These are phyloP conservation scores for Phlebopus sp. DNA, from an alignment of 1,284 basidiomycete species.

Conservation along the genomic window DNA sequence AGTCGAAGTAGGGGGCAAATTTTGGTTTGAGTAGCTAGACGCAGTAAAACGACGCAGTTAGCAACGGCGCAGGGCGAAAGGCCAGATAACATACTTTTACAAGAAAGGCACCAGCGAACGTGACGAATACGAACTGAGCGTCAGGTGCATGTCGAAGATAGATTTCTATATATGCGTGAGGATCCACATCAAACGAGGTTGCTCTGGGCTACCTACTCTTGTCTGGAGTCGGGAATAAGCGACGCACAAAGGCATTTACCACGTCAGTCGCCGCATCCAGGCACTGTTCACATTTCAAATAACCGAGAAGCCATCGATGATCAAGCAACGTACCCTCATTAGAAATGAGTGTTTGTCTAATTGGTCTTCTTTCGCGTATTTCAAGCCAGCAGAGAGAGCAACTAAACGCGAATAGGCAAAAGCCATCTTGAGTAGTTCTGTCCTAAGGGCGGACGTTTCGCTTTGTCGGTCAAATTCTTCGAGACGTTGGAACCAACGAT, in stretches of 20 bases:
- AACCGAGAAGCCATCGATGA: not conserved
- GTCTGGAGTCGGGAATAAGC: slow-evolving; percentile 49
- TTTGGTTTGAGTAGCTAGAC: slow-evolving; percentile 67
- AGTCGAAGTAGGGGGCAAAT: slow-evolving; percentile 56
- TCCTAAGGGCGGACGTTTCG: slow-evolving; percentile 57
- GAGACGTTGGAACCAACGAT: slow-evolving; percentile 54
- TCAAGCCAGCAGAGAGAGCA: slow-evolving; percentile 73
- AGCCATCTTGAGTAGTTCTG: slow-evolving; percentile 58
- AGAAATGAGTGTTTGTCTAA: slow-evolving; percentile 63
- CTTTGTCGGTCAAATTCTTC: slow-evolving; percentile 51
- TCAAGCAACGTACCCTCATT: slow-evolving; percentile 52
- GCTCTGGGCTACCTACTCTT: slow-evolving; percentile 43
- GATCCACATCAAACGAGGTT: not conserved
- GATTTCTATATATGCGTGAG: slow-evolving; percentile 37
- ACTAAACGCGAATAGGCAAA: slow-evolving; percentile 69
- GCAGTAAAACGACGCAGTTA: not conserved
- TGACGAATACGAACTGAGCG: slow-evolving; percentile 80
- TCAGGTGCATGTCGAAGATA: slow-evolving; percentile 78
- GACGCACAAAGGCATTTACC: slow-evolving; percentile 59
- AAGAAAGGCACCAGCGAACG: slow-evolving; percentile 79
- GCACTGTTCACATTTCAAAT: slow-evolving; percentile 12
- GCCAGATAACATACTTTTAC: slow-evolving; percentile 52
- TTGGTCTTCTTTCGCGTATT: slow-evolving; percentile 63
- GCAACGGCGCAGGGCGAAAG: not conserved
- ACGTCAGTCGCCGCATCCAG: slow-evolving; percentile 48